Evolutionary conservation across 2,329 filamentous ascomycete genomes (phyloP).

Genomic region (Penicillium palitans): DNA sequence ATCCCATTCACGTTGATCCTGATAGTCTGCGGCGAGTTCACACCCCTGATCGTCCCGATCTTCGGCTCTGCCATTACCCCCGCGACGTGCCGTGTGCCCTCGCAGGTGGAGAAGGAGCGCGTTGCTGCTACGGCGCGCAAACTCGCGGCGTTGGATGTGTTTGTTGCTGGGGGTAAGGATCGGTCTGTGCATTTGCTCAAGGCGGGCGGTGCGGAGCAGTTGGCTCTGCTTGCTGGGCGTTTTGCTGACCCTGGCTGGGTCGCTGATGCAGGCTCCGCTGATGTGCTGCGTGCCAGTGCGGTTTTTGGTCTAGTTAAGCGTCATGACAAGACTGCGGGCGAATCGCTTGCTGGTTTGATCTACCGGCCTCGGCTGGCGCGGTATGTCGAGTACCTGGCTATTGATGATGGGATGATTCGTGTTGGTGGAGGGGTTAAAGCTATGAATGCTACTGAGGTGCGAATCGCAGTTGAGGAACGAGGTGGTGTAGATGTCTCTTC

Average conservation of each 20-base stretch:
- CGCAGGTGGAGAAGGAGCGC: constrained; percentile 63
- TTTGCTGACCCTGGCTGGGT: constrained; percentile 26
- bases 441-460: constrained; percentile 64
- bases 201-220: constrained; percentile 24
- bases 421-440: constrained; percentile 60
- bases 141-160: constrained; percentile 26
- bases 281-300: constrained; percentile 38
- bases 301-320: constrained; percentile 35
- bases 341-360: constrained; percentile 40
- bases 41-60: constrained; percentile 73
- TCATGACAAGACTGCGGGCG: constrained; percentile 44
- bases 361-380: constrained; percentile 56
- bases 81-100: constrained; percentile 77
- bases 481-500: constrained; percentile 48
- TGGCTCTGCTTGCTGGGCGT: constrained; percentile 32
- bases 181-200: constrained; percentile 10
- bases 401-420: constrained; percentile 70
- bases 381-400: constrained; percentile 63
- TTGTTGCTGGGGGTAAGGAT: constrained; percentile 21
- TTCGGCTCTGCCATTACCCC: constrained; percentile 71
- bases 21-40: constrained; percentile 79
- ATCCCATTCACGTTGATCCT: constrained; percentile 76
- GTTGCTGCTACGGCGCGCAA: constrained; percentile 52
- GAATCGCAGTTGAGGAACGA: constrained; percentile 69
- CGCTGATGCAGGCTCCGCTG: constrained; percentile 21